Percentiles rank a stretch among this genome's conserved stretches.
Conservation (phyloP, 352 stramenopile species). For the Achlya hypogyna region DNA sequence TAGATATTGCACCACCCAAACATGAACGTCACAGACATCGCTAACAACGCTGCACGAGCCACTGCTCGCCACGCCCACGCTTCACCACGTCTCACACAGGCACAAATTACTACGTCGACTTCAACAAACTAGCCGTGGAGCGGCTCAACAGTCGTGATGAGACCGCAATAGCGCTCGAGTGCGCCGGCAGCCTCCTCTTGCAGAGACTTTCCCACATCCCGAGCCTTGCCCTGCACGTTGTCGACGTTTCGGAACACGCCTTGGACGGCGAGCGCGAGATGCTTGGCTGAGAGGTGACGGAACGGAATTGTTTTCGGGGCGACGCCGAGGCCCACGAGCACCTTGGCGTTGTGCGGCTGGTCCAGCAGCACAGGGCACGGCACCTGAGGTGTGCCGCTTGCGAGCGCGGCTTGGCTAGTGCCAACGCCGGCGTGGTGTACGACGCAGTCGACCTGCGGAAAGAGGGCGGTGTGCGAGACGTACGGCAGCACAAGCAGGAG, state of each 20-base stretch:
- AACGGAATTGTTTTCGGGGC: neutral
- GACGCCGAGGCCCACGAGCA: conserved; percentile 5
- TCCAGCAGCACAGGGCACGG: conserved; percentile 5
- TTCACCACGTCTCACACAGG: too few relatives aligned
- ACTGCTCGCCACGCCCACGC: too few relatives aligned
- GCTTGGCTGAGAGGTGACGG: neutral
- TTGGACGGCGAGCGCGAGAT: neutral
- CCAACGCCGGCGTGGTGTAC: conserved; percentile 11
- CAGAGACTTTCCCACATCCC: neutral
- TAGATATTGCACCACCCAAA: too few relatives aligned
- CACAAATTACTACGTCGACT: too few relatives aligned
- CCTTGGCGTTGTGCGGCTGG: conserved; percentile 5
- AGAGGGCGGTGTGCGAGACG: conserved; percentile 1
- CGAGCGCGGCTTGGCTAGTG: neutral
- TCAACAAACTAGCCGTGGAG: too few relatives aligned
- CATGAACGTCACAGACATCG: too few relatives aligned
- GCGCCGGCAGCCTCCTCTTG: neutral
- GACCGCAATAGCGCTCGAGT: neutral
- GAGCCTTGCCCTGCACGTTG: neutral
- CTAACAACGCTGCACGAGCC: too few relatives aligned
- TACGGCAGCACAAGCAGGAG: neutral
- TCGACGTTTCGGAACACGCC: neutral
- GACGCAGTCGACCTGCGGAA: conserved; percentile 14
- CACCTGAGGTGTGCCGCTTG: conserved; percentile 1
- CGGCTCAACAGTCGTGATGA: conserved; percentile 1